A percentile compares a stretch with the other conserved stretches of the same genome.
Evolutionary conservation across 352 stramenopile species (phyloP).

Genomic region (Pythium plurisporium): DNA sequence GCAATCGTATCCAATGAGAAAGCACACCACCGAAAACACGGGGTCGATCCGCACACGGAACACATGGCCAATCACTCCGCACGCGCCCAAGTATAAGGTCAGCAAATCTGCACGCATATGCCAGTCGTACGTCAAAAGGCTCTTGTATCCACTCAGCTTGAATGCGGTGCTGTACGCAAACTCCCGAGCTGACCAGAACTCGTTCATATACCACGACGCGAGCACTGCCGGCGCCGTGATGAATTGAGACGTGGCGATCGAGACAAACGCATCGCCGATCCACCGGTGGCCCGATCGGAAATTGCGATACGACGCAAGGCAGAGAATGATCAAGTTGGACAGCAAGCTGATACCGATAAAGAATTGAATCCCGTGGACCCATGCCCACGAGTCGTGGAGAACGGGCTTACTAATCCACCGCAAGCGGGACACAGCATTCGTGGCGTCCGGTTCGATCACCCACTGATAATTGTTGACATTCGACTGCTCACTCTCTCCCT

Average conservation of each 20-base stretch:
- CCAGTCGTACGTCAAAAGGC: slow-evolving; percentile 3
- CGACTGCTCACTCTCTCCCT: slow-evolving; percentile 16
- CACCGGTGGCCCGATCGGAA: slow-evolving; percentile 16
- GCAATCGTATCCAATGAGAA: slow-evolving; percentile 13
- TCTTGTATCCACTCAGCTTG: background rate
- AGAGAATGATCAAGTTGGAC: background rate
- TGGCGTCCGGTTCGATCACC: background rate
- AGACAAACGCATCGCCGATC: slow-evolving; percentile 3
- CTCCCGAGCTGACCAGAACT: slow-evolving; percentile 37
- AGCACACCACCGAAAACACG: slow-evolving; percentile 12
- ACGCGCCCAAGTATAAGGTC: slow-evolving; percentile 26
- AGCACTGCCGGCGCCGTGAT: slow-evolving; percentile 32
- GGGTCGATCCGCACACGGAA: slow-evolving; percentile 23
- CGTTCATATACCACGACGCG: slow-evolving; percentile 34
- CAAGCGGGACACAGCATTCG: background rate
- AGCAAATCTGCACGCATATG: slow-evolving; percentile 29
- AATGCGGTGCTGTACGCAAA: slow-evolving; percentile 1
- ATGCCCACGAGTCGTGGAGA: slow-evolving; percentile 42
- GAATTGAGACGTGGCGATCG: slow-evolving; percentile 16
- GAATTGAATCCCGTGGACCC: slow-evolving; percentile 42
- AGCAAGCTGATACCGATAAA: slow-evolving; percentile 27
- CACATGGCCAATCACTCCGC: slow-evolving; percentile 11
- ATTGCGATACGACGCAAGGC: slow-evolving; percentile 18
- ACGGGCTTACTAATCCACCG: slow-evolving; percentile 25
- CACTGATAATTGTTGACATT: slow-evolving; percentile 19